Conservation (phyloP, 352 stramenopile genomes). For the Globisporangium emineosum region DNA sequence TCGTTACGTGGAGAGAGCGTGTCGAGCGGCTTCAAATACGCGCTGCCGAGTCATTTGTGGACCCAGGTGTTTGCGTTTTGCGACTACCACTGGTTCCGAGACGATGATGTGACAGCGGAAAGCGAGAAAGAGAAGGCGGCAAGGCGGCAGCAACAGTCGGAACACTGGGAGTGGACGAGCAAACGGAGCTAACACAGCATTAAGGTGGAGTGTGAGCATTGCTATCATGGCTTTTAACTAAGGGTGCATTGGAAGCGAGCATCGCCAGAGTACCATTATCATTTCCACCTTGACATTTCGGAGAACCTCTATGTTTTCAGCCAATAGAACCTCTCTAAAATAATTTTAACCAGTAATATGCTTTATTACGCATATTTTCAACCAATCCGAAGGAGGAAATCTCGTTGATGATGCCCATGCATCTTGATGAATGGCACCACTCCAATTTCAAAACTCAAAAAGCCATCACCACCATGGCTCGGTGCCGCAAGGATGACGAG, state of each 20-base stretch:
- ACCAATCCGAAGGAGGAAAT: background rate
- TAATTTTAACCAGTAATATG: background rate
- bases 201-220: background rate
- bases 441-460: background rate
- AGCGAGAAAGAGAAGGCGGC: background rate
- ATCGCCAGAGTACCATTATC: background rate
- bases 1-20: conserved; percentile 20
- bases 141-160: background rate
- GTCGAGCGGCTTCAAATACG: background rate
- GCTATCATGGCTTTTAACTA: background rate
- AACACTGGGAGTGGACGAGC: background rate
- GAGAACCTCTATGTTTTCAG: too few species aligned
- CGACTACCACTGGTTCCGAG: conserved; percentile 41
- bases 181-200: background rate
- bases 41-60: conserved; percentile 21
- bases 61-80: conserved; percentile 44
- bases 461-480: background rate
- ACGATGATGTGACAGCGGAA: background rate
- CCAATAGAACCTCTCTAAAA: background rate
- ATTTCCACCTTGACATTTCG: too few species aligned
- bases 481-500: background rate
- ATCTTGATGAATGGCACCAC: background rate
- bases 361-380: background rate
- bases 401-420: background rate
- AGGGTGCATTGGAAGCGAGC: too few species aligned